Conservation (phyloP, 495 filamentous ascomycete species). For the Chaetomium cochliodes region DNA sequence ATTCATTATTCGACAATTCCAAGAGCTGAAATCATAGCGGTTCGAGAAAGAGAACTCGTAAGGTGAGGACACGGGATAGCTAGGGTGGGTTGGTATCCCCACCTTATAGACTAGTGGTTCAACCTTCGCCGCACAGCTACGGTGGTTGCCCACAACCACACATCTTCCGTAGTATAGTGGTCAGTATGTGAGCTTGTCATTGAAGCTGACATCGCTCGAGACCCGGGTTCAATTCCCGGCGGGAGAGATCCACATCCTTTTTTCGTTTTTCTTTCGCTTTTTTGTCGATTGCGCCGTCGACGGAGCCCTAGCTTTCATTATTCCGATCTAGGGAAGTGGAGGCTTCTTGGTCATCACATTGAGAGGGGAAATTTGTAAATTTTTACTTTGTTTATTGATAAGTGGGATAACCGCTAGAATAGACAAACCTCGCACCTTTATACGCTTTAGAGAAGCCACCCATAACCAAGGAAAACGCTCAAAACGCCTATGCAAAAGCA, state of each 20-base stretch:
- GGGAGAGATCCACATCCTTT: slow-evolving; percentile 15
- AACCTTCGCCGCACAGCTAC: slow-evolving; percentile 2
- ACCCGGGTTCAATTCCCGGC: slow-evolving; percentile 18
- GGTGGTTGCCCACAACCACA: slow-evolving; percentile 16
- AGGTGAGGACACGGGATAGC: no score
- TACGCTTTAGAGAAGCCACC: not conserved
- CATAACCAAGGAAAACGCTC: not conserved
- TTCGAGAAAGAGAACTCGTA: no score
- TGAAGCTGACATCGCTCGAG: slow-evolving; percentile 13
- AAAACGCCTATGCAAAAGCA: no score
- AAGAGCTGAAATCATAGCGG: no score
- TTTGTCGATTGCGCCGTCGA: no score
- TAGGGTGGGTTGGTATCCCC: no score
- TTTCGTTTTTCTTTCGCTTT: not conserved
- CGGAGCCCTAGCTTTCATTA: no score
- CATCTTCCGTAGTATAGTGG: slow-evolving; percentile 17
- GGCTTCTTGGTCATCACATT: no score
- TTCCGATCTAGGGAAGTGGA: no score
- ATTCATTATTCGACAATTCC: no score
- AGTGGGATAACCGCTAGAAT: not conserved
- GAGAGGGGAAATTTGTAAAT: not conserved
- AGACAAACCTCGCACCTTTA: not conserved
- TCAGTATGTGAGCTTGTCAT: slow-evolving; percentile 18
- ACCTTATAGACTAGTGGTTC: no score
- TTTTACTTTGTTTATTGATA: slow-evolving; percentile 2